These are phyloP conservation scores for Pilasporangium apinafurcum DNA, from an alignment of 352 stramenopile genomes.

Conservation along the genomic window DNA sequence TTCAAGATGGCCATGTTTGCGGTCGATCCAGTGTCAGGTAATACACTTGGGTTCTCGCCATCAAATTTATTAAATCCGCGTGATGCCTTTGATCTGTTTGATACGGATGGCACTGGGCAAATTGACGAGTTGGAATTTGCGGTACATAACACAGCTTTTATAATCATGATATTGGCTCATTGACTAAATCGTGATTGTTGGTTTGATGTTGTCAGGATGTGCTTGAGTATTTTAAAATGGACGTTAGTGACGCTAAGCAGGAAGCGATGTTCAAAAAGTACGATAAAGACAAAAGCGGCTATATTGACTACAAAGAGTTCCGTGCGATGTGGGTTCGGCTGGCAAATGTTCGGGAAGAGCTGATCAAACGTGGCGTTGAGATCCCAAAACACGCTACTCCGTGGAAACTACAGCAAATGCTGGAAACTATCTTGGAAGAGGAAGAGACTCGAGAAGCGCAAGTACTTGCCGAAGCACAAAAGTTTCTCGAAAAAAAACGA, in stretches of 20 bases:
- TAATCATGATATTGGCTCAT: background rate
- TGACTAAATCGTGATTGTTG: background rate
- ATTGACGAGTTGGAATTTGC: constrained; percentile 93
- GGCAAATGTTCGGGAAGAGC: constrained; percentile 72
- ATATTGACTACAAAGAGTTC: constrained; percentile 94
- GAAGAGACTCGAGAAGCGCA: constrained; percentile 84
- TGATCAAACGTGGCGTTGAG: constrained; percentile 82
- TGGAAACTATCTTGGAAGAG: constrained; percentile 86
- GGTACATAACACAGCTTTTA: constrained; percentile 34
- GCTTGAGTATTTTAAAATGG: constrained; percentile 91
- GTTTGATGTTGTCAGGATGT: constrained; percentile 40
- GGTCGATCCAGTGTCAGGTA: constrained; percentile 81
- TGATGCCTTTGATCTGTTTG: constrained; percentile 91
- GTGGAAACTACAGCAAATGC: constrained; percentile 73
- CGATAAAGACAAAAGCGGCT: constrained; percentile 87
- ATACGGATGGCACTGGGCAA: constrained; percentile 82
- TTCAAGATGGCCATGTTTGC: constrained; percentile 93
- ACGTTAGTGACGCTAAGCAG: constrained; percentile 86
- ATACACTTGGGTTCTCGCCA: constrained; percentile 76
- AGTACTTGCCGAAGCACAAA: constrained; percentile 72
- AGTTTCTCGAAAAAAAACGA: constrained; percentile 68
- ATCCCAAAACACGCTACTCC: constrained; percentile 84
- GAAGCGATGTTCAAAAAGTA: constrained; percentile 91
- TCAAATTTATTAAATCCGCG: constrained; percentile 75
- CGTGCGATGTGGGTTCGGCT: constrained; percentile 88